A percentile compares a stretch with the other conserved stretches of the same genome.
These are phyloP conservation scores for Skeletonema potamos DNA, from an alignment of 108 stramenopile species.

Conservation along the genomic window DNA sequence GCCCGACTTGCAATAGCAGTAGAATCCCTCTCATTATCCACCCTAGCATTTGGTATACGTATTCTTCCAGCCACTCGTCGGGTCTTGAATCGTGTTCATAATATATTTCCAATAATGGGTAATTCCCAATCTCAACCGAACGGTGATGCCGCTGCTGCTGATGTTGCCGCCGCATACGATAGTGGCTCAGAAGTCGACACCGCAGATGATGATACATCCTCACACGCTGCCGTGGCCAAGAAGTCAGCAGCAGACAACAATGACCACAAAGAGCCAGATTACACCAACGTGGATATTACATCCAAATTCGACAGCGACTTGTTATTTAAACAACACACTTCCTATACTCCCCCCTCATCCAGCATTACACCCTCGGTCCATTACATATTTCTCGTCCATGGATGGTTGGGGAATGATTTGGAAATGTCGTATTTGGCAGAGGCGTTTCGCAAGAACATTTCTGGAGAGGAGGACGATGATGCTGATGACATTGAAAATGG, in stretches of 20 bases:
- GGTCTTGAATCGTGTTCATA: neutral
- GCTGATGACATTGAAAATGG: neutral
- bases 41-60: neutral
- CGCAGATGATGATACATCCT: neutral
- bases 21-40: neutral
- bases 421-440: constrained; percentile 72
- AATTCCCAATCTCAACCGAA: neutral
- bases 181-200: neutral
- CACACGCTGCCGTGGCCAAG: neutral
- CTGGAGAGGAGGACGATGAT: neutral
- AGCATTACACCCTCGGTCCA: constrained; percentile 41
- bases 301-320: neutral
- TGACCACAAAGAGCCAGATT: neutral
- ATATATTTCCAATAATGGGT: neutral
- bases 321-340: neutral
- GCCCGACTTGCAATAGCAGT: neutral
- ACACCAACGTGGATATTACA: neutral
- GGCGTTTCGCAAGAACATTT: constrained; percentile 29
- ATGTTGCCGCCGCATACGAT: neutral
- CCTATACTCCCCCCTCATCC: constrained; percentile 21
- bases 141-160: neutral
- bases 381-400: constrained; percentile 80
- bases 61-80: neutral
- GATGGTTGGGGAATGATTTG: constrained; percentile 78
- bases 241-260: neutral